Conservation (phyloP, 139 green algal species). For the Zygnema cylindricum region DNA sequence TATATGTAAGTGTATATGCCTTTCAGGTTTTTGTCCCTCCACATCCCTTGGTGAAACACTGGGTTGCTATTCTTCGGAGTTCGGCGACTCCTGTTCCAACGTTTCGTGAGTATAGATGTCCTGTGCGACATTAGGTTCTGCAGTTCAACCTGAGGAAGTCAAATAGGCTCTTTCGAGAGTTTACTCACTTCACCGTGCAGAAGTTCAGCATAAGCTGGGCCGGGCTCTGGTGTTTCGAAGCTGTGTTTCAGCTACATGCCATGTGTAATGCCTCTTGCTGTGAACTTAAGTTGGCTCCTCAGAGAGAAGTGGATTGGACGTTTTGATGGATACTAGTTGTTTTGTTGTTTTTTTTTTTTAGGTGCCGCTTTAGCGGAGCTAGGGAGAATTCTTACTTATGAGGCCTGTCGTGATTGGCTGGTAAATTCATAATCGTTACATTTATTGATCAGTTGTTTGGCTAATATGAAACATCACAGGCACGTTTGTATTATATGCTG, state of each 20-base stretch:
- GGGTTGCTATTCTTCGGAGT: constrained; percentile 90
- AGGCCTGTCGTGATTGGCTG: constrained; percentile 85
- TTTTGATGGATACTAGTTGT: too few relatives aligned
- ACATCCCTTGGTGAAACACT: constrained; percentile 96
- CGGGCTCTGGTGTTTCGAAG: too few relatives aligned
- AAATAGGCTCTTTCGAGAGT: too few relatives aligned
- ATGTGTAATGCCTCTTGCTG: background rate
- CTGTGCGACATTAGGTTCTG: too few relatives aligned
- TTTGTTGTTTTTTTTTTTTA: constrained; percentile 14
- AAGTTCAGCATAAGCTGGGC: too few relatives aligned
- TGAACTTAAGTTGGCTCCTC: background rate
- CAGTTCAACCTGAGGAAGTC: too few relatives aligned
- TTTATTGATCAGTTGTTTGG: too few relatives aligned
- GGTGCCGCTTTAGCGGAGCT: constrained; percentile 82
- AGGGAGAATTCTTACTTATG: constrained; percentile 89
- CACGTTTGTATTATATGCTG: too few relatives aligned
- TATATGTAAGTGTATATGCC: background rate
- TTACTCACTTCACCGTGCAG: too few relatives aligned
- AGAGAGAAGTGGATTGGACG: background rate
- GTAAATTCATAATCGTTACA: too few relatives aligned
- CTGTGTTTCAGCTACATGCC: background rate
- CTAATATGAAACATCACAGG: too few relatives aligned
- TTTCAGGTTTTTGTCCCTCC: constrained; percentile 91
- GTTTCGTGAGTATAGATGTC: constrained; percentile 78
- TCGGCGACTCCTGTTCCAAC: constrained; percentile 78